These are phyloP conservation scores for Balamuthia mandrillaris DNA, from an alignment of 208 protist genomes.

Conservation along the genomic window DNA sequence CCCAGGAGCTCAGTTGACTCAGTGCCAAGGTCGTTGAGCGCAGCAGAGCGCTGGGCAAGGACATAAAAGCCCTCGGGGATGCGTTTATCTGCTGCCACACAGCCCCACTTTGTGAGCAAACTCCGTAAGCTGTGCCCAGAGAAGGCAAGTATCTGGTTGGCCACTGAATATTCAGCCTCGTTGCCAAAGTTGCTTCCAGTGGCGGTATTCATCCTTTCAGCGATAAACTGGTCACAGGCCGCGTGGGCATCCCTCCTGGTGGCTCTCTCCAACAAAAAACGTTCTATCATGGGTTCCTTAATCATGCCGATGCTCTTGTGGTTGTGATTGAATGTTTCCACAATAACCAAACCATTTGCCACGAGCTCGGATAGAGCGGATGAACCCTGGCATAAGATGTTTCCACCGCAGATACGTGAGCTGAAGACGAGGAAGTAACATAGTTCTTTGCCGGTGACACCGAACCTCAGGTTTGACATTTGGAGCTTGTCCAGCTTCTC, in stretches of 20 bases:
- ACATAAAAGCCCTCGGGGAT: too few species aligned
- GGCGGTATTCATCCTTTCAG: not conserved
- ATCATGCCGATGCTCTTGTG: not conserved
- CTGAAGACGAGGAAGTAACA: not conserved
- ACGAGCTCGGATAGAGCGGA: not conserved
- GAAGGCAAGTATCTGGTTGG: not conserved
- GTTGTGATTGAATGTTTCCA: not conserved
- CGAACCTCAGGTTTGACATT: not conserved
- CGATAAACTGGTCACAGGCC: not conserved
- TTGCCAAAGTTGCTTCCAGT: not conserved
- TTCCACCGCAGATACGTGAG: not conserved
- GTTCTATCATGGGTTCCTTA: not conserved
- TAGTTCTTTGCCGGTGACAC: not conserved
- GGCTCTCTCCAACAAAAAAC: not conserved
- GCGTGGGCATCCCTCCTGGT: not conserved
- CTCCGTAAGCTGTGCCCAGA: not conserved
- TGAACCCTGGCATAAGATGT: conserved; percentile 2
- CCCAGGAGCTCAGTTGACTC: too few species aligned
- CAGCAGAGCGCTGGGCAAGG: too few species aligned
- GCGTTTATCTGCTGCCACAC: too few species aligned
- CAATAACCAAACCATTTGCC: not conserved
- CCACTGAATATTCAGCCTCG: not conserved
- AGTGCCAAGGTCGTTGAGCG: too few species aligned
- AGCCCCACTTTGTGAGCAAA: not conserved
- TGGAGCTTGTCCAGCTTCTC: not conserved